Percentiles rank a stretch among this genome's conserved stretches.
These are phyloP conservation scores for Penicillium sclerotigenum DNA, from an alignment of 2,329 filamentous ascomycete species.

Conservation along the genomic window DNA sequence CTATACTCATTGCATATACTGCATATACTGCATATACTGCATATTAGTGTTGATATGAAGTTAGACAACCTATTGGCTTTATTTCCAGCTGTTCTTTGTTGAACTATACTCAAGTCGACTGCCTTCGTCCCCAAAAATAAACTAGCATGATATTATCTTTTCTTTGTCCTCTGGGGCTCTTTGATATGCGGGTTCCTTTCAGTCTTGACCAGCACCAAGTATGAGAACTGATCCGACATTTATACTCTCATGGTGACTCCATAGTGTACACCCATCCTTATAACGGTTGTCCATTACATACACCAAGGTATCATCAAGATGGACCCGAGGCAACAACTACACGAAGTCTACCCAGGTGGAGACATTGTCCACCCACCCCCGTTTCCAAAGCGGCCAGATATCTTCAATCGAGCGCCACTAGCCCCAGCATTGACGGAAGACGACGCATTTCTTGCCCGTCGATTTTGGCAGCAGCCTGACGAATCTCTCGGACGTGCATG, in stretches of 20 bases:
- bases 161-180: neutral
- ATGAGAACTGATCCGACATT: neutral
- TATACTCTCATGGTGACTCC: neutral
- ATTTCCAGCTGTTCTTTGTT: neutral
- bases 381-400: constrained; percentile 6
- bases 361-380: neutral
- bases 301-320: neutral
- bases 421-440: constrained; percentile 20
- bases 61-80: neutral
- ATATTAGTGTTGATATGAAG: neutral
- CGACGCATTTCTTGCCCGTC: constrained; percentile 28
- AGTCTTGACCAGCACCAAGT: neutral
- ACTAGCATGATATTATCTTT: neutral
- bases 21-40: too few relatives aligned
- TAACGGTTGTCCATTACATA: neutral
- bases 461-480: constrained; percentile 30
- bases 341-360: neutral
- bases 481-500: constrained; percentile 14
- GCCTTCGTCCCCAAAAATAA: neutral
- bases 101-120: neutral
- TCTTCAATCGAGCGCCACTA: constrained; percentile 29
- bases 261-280: neutral
- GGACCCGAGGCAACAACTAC: neutral
- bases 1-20: neutral
- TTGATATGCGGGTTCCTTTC: neutral